Percentiles rank a stretch among this genome's conserved stretches.
Conservation (phyloP, 352 stramenopile species). For the Elongisporangium undulatum region DNA sequence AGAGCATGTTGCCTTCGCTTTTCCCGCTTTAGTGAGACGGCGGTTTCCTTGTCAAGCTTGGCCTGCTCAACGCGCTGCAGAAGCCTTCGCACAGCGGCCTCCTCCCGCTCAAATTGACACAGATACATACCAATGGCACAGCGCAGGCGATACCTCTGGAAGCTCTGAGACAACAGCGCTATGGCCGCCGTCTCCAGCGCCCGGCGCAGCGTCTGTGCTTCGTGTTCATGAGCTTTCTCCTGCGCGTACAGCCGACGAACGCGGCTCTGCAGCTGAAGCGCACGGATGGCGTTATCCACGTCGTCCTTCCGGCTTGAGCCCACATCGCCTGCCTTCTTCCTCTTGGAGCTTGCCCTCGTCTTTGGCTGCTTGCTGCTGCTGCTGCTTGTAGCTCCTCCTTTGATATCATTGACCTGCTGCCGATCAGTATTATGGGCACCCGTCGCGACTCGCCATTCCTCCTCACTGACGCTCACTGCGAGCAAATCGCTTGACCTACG, state of each 20-base stretch:
- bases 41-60: slow-evolving; percentile 9
- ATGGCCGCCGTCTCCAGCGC: slow-evolving; percentile 3
- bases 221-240: neutral
- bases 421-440: neutral
- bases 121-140: slow-evolving; percentile 16
- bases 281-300: neutral
- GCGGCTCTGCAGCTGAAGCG: neutral
- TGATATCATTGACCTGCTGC: neutral
- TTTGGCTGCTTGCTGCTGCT: neutral
- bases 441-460: neutral
- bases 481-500: neutral
- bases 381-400: neutral
- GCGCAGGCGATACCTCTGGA: slow-evolving; percentile 6
- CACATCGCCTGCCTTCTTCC: neutral
- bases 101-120: slow-evolving; percentile 2
- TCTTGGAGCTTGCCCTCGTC: neutral
- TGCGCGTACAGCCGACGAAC: neutral
- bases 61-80: slow-evolving; percentile 5
- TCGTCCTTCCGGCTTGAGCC: neutral
- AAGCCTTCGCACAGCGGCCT: slow-evolving; percentile 9
- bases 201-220: slow-evolving; percentile 7
- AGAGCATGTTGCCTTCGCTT: neutral
- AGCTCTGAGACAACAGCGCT: slow-evolving; percentile 1
- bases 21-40: neutral
- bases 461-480: neutral